Conservation (phyloP, 257 asterid species). For the Rauvolfia tetraphylla region DNA sequence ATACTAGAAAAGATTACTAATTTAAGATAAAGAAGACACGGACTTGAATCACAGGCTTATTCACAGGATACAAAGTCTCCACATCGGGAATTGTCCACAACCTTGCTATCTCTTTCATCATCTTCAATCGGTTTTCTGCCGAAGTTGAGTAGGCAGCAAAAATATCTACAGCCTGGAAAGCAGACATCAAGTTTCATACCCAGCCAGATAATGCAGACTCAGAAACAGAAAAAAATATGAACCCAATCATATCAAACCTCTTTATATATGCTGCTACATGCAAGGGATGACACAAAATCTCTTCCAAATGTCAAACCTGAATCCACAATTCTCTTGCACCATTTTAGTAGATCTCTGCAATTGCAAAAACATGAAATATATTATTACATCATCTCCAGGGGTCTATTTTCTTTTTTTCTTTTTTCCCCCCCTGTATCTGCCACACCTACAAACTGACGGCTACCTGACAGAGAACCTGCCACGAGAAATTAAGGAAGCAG, state of each 20-base stretch:
- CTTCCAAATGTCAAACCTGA: slow-evolving; percentile 35
- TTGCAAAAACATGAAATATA: slow-evolving; percentile 22
- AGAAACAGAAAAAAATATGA: not conserved
- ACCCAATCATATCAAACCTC: slow-evolving; percentile 50
- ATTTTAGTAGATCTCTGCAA: slow-evolving; percentile 82
- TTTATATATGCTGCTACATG: slow-evolving; percentile 49
- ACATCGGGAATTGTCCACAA: slow-evolving; percentile 50
- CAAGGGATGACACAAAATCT: slow-evolving; percentile 42
- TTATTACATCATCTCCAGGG: not conserved
- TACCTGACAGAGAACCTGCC: slow-evolving; percentile 86
- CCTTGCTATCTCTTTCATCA: slow-evolving; percentile 69
- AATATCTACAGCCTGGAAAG: slow-evolving; percentile 76
- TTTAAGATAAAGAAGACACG: slow-evolving; percentile 20
- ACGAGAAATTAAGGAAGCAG: slow-evolving; percentile 36
- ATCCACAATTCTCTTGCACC: slow-evolving; percentile 75
- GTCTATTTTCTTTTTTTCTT: not conserved
- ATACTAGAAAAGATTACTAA: not conserved
- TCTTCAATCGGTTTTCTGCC: slow-evolving; percentile 53
- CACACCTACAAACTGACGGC: not conserved
- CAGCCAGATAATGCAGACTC: not conserved
- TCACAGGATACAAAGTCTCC: slow-evolving; percentile 62
- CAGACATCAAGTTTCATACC: slow-evolving; percentile 17
- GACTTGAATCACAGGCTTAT: slow-evolving; percentile 77
- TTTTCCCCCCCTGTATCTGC: no score
- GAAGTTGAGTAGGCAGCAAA: slow-evolving; percentile 80